Evolutionary conservation across 345 rosid species (phyloP), one percentile per base, ranked within the genome.

Genomic region (Viola odorata): DNA sequence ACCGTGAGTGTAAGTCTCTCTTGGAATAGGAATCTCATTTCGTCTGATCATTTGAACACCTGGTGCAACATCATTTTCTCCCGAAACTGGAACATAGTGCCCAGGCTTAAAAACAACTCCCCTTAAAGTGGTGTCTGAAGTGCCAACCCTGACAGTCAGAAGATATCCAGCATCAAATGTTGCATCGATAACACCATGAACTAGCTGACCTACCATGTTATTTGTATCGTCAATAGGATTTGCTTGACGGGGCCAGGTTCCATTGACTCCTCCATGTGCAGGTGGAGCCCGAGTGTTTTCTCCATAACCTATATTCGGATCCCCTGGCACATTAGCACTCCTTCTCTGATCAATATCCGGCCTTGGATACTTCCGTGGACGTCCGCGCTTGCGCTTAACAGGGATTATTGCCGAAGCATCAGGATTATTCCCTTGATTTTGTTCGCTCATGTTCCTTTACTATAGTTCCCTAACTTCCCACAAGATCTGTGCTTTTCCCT

Each of bases 101-200:
- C 91, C 96, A 37, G 91, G 94, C 83, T 76, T 85, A 69, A 92
- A 89, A 53, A 92, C 84, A 59, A 92, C 82, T 40, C 97, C 98
- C 76, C 87, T 80, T 66, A 89, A 69, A 71, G 76, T 64, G 57
- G 77, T 76, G 37, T 71, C 78, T 1, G 91, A 70, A 73, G 74
- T 71, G 32, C 91, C 91, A 67, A 84, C 71, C 72, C 80, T 84
- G 40, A 92, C 88, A 15, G 76, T 60, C 13, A 89, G 88, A 78
- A 89, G 75, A 73, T 81, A 92, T 62, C 98, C 96, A 4, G 82
- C 94, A 73, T 84, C 85, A 76, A 89, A 87, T 53, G 71, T 61
- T 9, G 88, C 88, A 67, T 85, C 94, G 14, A 92, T 69, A n/a
- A 83, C 76, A 37, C 96, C 97, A 73, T 62, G 69, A 69, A 92